Evolutionary conservation across 106 monocot species (phyloP), one percentile per base, ranked within the genome.

Genomic region (Dioscorea alata): DNA sequence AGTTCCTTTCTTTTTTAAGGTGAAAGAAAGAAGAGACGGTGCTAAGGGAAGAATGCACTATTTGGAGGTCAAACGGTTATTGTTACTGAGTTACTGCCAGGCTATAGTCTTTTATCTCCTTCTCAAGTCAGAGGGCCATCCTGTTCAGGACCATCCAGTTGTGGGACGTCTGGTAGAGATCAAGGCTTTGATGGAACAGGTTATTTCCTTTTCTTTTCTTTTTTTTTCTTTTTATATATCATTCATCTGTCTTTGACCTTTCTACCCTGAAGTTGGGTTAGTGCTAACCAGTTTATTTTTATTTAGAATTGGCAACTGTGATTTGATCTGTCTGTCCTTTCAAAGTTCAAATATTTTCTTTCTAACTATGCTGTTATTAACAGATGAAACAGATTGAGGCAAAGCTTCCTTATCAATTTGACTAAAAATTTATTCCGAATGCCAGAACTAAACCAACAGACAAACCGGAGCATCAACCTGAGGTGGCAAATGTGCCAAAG

Each of bases 141-240:
- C 88, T 52, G 82, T 95, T 69, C 83, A 79, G 14, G 94, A 91
- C 74, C 94, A 91, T 76, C 94, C 94, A 67, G 88, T 95, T 16
- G 80, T 88, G 71, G 78, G 75, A 73, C 88, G 78, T 16, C 88
- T 95, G 35, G 83, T 88, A 48, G 91, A 95, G 80, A 85, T 88
- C 51, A 95, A 88, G 63, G 86, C 81, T 54, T 71, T 88, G 68
- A 64, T 79, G 67, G 88, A 95, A 63, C 91, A 91, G 94, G 91
- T 94, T 79, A 14, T 18, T 33, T n/a, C 23, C 16, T 20, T 12
- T 56, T 56, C 0, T 56, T 68, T 25, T 16, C 15, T 32, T 4
- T 61, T 48, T 54, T 35, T 24, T 16, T 19, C 24, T 19, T 35
- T 24, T 16, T 19, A 19, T 19, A 35, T 4, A 12, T 24, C 7